phyloP scores from a whole-genome alignment of 2,329 filamentous ascomycete genomes.

The Diplodia mutila region DNA sequence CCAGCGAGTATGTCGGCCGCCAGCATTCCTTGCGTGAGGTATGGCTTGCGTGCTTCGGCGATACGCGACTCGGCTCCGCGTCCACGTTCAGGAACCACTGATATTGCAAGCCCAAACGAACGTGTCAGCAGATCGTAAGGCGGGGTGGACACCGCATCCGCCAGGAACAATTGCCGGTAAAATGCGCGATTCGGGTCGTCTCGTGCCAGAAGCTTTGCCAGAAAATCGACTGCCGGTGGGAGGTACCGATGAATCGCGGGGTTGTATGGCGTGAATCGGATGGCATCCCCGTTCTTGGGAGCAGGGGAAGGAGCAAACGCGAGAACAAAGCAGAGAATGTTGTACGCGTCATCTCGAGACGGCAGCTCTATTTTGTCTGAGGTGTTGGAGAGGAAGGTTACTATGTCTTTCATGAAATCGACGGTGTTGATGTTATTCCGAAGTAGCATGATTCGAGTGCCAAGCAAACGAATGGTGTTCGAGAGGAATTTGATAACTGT shows the following conservation, averaged over 20 bases:
- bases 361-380: slow-evolving; percentile 79
- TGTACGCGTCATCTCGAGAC: slow-evolving; percentile 82
- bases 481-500: slow-evolving; percentile 82
- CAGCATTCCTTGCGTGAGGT: slow-evolving; percentile 88
- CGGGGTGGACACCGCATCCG: slow-evolving; percentile 66
- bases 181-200: slow-evolving; percentile 90
- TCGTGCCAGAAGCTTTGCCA: slow-evolving; percentile 88
- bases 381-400: slow-evolving; percentile 88
- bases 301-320: slow-evolving; percentile 83
- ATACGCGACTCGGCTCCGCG: slow-evolving; percentile 64
- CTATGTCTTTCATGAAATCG: slow-evolving; percentile 96
- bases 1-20: slow-evolving; percentile 86
- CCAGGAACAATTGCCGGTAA: slow-evolving; percentile 79
- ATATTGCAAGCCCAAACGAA: slow-evolving; percentile 84
- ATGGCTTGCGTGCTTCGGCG: slow-evolving; percentile 82
- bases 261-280: slow-evolving; percentile 81
- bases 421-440: slow-evolving; percentile 81
- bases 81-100: slow-evolving; percentile 76
- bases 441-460: slow-evolving; percentile 84
- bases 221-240: slow-evolving; percentile 82
- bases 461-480: slow-evolving; percentile 80
- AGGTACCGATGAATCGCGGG: slow-evolving; percentile 84
- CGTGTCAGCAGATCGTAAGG: slow-evolving; percentile 82
- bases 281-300: slow-evolving; percentile 57
- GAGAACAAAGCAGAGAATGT: slow-evolving; percentile 84